phyloP scores from a whole-genome alignment of 306 rosid species.

The Potentilla sterilis region DNA sequence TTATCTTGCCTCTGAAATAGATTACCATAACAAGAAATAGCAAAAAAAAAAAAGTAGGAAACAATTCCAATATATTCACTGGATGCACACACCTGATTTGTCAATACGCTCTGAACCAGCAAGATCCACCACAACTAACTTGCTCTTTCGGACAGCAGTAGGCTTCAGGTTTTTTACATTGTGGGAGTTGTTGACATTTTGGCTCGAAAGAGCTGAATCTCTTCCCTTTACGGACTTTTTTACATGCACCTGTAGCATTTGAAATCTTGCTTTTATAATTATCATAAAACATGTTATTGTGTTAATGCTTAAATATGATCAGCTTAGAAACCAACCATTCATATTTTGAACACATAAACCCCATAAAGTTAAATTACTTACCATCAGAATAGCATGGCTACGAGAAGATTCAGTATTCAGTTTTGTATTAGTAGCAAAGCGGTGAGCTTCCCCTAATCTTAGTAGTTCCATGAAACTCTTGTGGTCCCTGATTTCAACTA shows the following conservation, averaged over 20 bases:
- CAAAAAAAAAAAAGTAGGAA: slow-evolving; percentile 12
- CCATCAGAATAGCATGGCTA: slow-evolving; percentile 98
- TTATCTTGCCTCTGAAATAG: neutral
- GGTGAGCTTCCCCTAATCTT: slow-evolving; percentile 92
- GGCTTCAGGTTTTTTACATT: slow-evolving; percentile 68
- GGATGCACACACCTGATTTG: slow-evolving; percentile 74
- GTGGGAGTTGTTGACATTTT: slow-evolving; percentile 59
- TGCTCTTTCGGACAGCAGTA: slow-evolving; percentile 77
- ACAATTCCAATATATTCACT: neutral
- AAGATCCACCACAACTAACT: slow-evolving; percentile 92
- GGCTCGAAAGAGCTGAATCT: slow-evolving; percentile 63
- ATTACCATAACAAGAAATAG: slow-evolving; percentile 15
- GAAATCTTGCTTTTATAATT: slow-evolving; percentile 6
- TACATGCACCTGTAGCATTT: slow-evolving; percentile 67
- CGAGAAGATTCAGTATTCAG: slow-evolving; percentile 96
- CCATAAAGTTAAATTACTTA: slow-evolving; percentile 29
- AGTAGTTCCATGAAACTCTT: slow-evolving; percentile 79
- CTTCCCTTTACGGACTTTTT: slow-evolving; percentile 76
- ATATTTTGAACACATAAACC: slow-evolving; percentile 25
- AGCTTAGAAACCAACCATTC: slow-evolving; percentile 23
- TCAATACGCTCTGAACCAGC: slow-evolving; percentile 99
- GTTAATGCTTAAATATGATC: slow-evolving; percentile 27
- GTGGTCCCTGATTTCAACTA: slow-evolving; percentile 84
- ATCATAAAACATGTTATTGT: slow-evolving; percentile 19
- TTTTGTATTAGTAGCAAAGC: slow-evolving; percentile 95